Conservation (phyloP, 1,284 basidiomycete species). For the Ceratobasidium sp. region DNA sequence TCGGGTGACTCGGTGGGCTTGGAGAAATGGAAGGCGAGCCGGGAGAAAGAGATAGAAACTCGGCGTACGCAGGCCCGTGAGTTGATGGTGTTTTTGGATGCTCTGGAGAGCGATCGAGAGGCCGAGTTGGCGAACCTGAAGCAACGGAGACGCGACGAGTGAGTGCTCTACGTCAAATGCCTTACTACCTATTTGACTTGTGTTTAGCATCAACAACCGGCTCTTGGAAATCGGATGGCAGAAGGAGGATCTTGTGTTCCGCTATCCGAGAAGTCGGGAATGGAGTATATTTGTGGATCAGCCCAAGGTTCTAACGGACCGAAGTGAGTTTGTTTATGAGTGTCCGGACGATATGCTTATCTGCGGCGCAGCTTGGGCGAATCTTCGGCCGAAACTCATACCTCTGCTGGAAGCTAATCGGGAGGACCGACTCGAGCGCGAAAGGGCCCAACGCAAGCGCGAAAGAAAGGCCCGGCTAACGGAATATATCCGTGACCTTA, state of each 20-base stretch:
- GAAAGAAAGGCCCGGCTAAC: not conserved
- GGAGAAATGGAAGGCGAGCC: not conserved
- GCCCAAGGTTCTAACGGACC: constrained; percentile 33
- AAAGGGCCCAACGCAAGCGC: constrained; percentile 3
- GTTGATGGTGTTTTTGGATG: not conserved
- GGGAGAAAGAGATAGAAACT: not conserved
- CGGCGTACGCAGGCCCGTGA: not conserved
- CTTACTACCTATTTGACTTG: not conserved
- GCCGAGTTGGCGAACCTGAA: not conserved
- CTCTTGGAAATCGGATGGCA: constrained; percentile 38
- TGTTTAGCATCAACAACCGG: constrained; percentile 9
- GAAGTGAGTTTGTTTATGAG: too few relatives aligned
- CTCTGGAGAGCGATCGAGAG: constrained; percentile 1
- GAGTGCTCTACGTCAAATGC: not conserved
- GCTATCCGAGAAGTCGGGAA: not conserved
- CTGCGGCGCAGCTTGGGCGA: constrained; percentile 13
- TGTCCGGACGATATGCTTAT: not conserved
- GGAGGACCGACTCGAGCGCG: constrained; percentile 12
- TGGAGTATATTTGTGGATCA: constrained; percentile 30
- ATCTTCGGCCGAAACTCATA: constrained; percentile 34
- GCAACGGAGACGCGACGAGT: constrained; percentile 1
- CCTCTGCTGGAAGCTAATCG: constrained; percentile 32
- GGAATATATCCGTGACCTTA: not conserved
- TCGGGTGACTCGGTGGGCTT: not conserved
- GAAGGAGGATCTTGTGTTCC: constrained; percentile 27